These are phyloP conservation scores for Gonapodya sp. DNA, from an alignment of 192 early-diverging fungal species.

Conservation along the genomic window DNA sequence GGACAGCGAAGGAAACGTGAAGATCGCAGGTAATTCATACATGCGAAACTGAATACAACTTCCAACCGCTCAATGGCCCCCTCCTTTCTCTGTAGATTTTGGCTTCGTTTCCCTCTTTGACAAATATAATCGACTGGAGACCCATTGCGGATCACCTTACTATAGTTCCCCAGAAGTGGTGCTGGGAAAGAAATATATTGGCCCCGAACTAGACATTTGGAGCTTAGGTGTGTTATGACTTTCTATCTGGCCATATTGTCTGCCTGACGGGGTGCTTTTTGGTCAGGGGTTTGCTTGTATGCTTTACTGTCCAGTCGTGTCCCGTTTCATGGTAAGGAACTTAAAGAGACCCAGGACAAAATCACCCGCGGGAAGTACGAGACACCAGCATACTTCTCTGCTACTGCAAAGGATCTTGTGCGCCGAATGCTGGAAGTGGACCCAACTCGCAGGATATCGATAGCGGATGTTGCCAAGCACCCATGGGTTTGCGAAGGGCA, in stretches of 20 bases:
- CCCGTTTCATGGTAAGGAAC: constrained; percentile 79
- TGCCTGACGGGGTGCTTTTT: too few species aligned
- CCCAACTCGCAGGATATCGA: not conserved
- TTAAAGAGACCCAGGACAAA: constrained; percentile 74
- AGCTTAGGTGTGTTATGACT: not conserved
- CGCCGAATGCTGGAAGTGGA: not conserved
- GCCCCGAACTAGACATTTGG: constrained; percentile 54
- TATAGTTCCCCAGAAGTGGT: constrained; percentile 93
- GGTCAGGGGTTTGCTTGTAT: constrained; percentile 38
- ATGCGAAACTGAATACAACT: constrained; percentile 52
- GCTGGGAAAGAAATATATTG: constrained; percentile 42
- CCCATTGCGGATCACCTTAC: constrained; percentile 32
- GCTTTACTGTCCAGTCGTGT: constrained; percentile 77
- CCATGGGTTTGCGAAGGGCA: not conserved
- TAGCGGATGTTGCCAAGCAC: not conserved
- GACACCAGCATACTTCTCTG: not conserved
- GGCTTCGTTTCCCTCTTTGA: constrained; percentile 23
- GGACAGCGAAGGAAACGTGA: constrained; percentile 47
- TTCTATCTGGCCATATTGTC: too few species aligned
- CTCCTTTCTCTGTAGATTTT: constrained; percentile 35
- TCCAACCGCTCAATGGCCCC: constrained; percentile 57
- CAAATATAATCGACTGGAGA: not conserved
- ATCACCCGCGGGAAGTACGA: constrained; percentile 31
- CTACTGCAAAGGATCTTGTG: not conserved
- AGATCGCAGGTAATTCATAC: constrained; percentile 34